Conservation (phyloP, 345 rosid species). For the Salix arbutifolia region DNA sequence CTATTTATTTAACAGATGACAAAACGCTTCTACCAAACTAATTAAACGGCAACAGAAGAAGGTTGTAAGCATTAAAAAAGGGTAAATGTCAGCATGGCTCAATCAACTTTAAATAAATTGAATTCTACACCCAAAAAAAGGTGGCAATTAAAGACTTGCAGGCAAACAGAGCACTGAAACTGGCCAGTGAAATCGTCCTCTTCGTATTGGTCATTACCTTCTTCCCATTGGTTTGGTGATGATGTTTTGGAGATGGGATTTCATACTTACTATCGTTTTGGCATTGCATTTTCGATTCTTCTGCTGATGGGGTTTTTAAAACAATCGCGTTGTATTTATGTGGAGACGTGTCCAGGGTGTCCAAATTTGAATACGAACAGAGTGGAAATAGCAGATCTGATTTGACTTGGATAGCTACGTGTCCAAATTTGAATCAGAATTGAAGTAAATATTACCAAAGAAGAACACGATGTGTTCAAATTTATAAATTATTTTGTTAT, state of each 20-base stretch:
- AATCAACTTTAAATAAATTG: neutral
- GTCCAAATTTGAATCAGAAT: no score
- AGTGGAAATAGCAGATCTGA: no score
- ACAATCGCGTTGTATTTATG: no score
- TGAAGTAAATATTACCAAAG: no score
- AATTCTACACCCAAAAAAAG: neutral
- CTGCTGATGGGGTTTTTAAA: neutral
- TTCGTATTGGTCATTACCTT: neutral
- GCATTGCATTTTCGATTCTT: neutral
- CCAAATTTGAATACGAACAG: no score
- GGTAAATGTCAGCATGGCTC: neutral
- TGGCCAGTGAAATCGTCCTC: neutral
- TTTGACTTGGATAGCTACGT: no score
- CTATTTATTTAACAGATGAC: neutral
- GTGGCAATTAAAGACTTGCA: neutral
- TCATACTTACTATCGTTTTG: neutral
- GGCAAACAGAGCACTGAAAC: slow-evolving; percentile 13
- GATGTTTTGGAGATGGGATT: neutral
- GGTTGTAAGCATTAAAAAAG: neutral
- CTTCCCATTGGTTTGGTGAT: neutral
- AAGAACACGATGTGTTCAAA: no score
- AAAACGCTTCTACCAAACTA: neutral
- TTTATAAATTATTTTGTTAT: no score
- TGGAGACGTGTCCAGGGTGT: no score
- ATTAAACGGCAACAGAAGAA: neutral